A percentile compares a stretch with the other conserved stretches of the same genome.
phyloP scores from a whole-genome alignment of 768 basidiomycete species.

The Boletus sp. region DNA sequence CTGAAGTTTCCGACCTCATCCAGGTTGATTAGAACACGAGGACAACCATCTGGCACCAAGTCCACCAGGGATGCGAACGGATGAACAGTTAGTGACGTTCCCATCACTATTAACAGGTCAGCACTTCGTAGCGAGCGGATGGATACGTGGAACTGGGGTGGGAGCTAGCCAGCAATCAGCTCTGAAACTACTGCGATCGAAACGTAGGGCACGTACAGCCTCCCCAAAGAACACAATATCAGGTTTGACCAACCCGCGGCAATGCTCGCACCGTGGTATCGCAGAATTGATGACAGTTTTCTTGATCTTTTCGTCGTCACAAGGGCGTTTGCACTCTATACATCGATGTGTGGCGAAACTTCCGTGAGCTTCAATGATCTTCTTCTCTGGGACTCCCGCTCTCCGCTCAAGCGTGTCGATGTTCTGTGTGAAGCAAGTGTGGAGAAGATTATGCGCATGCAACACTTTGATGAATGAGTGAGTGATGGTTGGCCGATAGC shows the following conservation, averaged over 20 bases:
- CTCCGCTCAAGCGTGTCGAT: conserved; percentile 89
- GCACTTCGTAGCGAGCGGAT: conserved; percentile 55
- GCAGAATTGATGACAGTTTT: conserved; percentile 54
- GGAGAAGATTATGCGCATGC: conserved; percentile 61
- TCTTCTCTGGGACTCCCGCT: conserved; percentile 68
- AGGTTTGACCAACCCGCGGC: conserved; percentile 81
- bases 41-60: conserved; percentile 53
- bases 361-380: conserved; percentile 93
- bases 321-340: conserved; percentile 62
- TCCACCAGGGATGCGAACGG: conserved; percentile 81
- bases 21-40: conserved; percentile 86
- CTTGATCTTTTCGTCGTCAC: conserved; percentile 67
- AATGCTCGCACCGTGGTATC: conserved; percentile 59
- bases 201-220: conserved; percentile 41
- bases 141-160: conserved; percentile 58
- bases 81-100: conserved; percentile 83
- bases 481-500: conserved; percentile 80
- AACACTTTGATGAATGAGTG: conserved; percentile 90
- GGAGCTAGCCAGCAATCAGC: conserved; percentile 50
- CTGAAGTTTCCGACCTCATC: conserved; percentile 74
- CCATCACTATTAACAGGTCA: conserved; percentile 87
- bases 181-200: not conserved
- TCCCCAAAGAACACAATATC: conserved; percentile 95
- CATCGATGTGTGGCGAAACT: conserved; percentile 89
- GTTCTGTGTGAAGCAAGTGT: conserved; percentile 85